Percentiles rank a stretch among this genome's conserved stretches.
phyloP scores from a whole-genome alignment of 2,329 filamentous ascomycete species.

The Colletotrichum musicola region DNA sequence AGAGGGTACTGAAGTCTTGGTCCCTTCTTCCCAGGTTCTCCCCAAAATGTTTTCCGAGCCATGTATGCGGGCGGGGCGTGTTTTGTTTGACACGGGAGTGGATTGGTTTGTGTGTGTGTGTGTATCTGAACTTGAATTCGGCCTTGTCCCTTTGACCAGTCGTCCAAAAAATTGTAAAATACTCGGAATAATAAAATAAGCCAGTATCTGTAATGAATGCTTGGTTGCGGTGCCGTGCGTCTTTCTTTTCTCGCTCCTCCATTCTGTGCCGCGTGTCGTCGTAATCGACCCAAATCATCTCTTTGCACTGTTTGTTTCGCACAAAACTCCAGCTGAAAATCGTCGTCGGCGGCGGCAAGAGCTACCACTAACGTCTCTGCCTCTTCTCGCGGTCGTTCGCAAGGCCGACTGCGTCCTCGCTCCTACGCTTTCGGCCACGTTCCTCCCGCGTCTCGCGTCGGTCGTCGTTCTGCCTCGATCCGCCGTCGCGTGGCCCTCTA shows the following conservation, averaged over 20 bases:
- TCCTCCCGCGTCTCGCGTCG: conserved; percentile 53
- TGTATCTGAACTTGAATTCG: conserved; percentile 34
- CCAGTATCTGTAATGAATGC: conserved; percentile 29
- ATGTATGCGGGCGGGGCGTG: background rate
- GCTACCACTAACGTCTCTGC: conserved; percentile 58
- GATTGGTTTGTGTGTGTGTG: conserved; percentile 27
- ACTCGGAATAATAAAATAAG: conserved; percentile 19
- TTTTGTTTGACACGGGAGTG: conserved; percentile 29
- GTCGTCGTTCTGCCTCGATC: conserved; percentile 45
- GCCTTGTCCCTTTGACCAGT: conserved; percentile 17
- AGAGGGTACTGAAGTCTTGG: background rate
- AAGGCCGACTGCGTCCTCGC: conserved; percentile 60
- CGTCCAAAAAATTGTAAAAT: conserved; percentile 23
- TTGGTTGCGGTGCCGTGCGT: conserved; percentile 11
- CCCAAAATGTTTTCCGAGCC: background rate
- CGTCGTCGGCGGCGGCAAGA: background rate
- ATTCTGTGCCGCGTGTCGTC: conserved; percentile 31
- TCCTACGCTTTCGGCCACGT: conserved; percentile 57
- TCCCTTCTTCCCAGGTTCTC: background rate
- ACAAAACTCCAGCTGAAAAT: conserved; percentile 17
- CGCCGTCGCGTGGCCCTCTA: conserved; percentile 48
- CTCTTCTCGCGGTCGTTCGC: conserved; percentile 66
- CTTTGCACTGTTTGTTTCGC: conserved; percentile 2
- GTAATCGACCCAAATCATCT: conserved; percentile 23
- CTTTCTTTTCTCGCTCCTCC: conserved; percentile 12